Percentiles rank a stretch among this genome's conserved stretches.
These are phyloP conservation scores for Eucalyptus tenuipes DNA, from an alignment of 345 rosid genomes.

Conservation along the genomic window DNA sequence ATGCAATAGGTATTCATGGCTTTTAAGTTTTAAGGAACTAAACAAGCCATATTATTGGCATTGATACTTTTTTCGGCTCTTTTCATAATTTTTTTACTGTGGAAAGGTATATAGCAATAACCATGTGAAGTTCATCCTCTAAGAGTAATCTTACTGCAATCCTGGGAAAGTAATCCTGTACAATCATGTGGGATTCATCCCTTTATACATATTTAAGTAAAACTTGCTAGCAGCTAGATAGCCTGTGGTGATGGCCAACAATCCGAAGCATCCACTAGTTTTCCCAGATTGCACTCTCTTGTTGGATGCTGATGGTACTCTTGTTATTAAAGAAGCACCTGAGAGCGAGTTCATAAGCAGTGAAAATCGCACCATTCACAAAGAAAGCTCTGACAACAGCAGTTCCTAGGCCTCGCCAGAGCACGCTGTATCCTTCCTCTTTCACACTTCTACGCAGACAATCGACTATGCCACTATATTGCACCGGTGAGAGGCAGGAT, in stretches of 20 bases:
- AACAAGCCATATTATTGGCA: not conserved
- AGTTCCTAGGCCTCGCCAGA: constrained; percentile 92
- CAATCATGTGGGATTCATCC: not conserved
- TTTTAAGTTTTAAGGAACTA: not conserved
- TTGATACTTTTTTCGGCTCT: not conserved
- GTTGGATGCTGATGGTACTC: constrained; percentile 17
- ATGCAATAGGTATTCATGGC: not conserved
- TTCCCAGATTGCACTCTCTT: constrained; percentile 20
- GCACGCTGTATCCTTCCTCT: constrained; percentile 59
- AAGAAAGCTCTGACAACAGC: constrained; percentile 96
- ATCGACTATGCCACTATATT: constrained; percentile 53
- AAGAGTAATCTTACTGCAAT: not conserved
- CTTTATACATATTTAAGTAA: not conserved
- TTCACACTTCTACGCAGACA: constrained; percentile 50
- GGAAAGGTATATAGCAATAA: not conserved
- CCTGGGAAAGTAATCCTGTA: not conserved
- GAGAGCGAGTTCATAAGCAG: constrained; percentile 78
- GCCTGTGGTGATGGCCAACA: not conserved
- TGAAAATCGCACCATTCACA: constrained; percentile 80
- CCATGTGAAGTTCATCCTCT: not conserved
- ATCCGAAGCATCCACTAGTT: not conserved
- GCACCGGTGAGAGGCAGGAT: constrained; percentile 17
- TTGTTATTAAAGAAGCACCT: constrained; percentile 49
- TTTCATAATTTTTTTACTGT: not conserved
- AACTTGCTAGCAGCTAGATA: not conserved